A percentile compares a stretch with the other conserved stretches of the same genome.
phyloP scores from a whole-genome alignment of 73 alveolate species.

The Blepharisma stoltei region DNA sequence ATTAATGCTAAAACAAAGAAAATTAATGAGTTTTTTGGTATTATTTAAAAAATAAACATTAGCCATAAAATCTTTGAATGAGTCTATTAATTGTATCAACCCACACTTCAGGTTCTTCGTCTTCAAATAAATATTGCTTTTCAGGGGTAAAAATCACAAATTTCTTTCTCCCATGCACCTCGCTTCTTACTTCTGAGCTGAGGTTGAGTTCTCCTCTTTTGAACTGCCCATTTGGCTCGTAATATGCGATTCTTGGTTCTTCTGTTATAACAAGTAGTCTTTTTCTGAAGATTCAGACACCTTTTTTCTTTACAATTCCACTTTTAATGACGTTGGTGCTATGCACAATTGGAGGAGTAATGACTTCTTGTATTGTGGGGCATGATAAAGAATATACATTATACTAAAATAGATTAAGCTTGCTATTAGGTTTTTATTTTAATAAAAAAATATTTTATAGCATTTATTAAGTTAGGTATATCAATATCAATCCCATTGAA shows the following conservation, averaged over 20 bases:
- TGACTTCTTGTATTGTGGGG: background rate
- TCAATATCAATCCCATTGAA: conserved; percentile 1
- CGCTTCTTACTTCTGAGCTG: conserved; percentile 32
- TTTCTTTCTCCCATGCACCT: conserved; percentile 33
- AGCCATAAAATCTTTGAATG: conserved; percentile 5
- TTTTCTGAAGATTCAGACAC: conserved; percentile 10
- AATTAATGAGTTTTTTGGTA: too few species aligned
- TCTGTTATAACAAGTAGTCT: conserved; percentile 38
- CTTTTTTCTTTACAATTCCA: conserved; percentile 19
- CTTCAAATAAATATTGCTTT: conserved; percentile 27
- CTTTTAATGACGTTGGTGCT: background rate
- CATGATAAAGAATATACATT: background rate
- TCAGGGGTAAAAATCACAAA: conserved; percentile 42
- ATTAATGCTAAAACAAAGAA: too few species aligned
- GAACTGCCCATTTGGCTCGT: conserved; percentile 23
- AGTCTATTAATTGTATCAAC: conserved; percentile 24
- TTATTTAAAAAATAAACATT: too few species aligned
- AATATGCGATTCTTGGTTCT: conserved; percentile 44
- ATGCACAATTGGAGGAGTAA: background rate
- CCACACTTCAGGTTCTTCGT: conserved; percentile 33
- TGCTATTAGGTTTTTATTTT: too few species aligned
- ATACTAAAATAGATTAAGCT: too few species aligned
- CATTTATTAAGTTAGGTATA: too few species aligned
- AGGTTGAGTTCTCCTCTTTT: conserved; percentile 35
- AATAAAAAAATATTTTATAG: too few species aligned